A percentile compares a stretch with the other conserved stretches of the same genome.
Conservation (phyloP, 495 filamentous ascomycete genomes). For the Podospora appendiculata region DNA sequence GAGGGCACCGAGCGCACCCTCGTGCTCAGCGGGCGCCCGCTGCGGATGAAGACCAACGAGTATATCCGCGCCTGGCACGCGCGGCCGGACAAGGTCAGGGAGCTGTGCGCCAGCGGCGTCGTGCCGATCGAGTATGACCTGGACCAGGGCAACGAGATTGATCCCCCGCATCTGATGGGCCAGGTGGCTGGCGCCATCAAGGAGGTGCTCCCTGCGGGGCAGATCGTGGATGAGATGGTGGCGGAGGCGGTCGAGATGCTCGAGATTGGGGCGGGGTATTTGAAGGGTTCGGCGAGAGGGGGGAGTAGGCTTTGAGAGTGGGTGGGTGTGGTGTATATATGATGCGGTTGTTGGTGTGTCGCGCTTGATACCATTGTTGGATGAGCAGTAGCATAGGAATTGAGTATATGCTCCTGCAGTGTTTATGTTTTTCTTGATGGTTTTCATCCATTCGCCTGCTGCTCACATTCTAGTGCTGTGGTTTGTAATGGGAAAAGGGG, state of each 20-base stretch:
- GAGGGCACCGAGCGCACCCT: conserved; percentile 71
- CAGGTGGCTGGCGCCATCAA: conserved; percentile 74
- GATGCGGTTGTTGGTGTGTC: too few relatives aligned
- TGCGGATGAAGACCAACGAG: conserved; percentile 73
- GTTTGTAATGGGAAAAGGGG: too few relatives aligned
- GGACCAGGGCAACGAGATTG: conserved; percentile 65
- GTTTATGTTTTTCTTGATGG: too few relatives aligned
- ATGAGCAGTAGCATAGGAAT: too few relatives aligned
- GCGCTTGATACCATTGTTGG: too few relatives aligned
- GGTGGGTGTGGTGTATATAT: too few relatives aligned
- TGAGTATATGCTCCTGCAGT: too few relatives aligned
- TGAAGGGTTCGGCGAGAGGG: conserved; percentile 16
- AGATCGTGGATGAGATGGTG: conserved; percentile 86
- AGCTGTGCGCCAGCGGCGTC: conserved; percentile 63
- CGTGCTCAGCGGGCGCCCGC: conserved; percentile 68
- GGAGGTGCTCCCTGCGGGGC: conserved; percentile 67
- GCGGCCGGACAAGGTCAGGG: conserved; percentile 60
- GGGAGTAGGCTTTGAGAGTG: not conserved
- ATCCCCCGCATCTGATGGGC: conserved; percentile 87
- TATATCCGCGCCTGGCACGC: conserved; percentile 74
- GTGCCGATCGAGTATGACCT: conserved; percentile 76
- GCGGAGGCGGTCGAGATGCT: conserved; percentile 64
- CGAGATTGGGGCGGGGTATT: conserved; percentile 44
- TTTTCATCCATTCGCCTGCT: too few relatives aligned
- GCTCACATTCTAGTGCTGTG: too few relatives aligned